Evolutionary conservation across 2,329 filamentous ascomycete genomes (phyloP), one percentile per base, ranked within the genome.

Genomic region (Aureobasidium sp.): DNA sequence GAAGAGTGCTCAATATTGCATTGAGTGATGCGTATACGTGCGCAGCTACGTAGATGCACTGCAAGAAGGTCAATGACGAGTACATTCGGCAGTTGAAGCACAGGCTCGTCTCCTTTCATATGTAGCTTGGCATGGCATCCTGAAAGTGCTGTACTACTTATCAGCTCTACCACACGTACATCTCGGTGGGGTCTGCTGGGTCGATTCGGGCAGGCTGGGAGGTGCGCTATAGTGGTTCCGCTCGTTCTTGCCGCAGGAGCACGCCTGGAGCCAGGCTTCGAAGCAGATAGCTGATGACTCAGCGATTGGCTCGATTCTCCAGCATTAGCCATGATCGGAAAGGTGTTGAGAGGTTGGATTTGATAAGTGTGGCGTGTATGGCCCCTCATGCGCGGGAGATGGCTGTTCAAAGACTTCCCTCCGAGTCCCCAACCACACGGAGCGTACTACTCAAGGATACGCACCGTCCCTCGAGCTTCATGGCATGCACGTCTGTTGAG

Each of bases 71-170:
- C 29, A 15, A 57, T 57, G 53, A 57, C 53, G 53, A 57, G 53
- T 57, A n/a, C 53, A 45, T 57, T 57, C 40, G 53, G 53, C 53
- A 44, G 39, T 44, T 35, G 14, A 17, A n/a, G 53, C 27, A 57
- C 40, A 44, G 27, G 40, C 24, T 42, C 24, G 24, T n/a, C 27
- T 31, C 6, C 7, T 3, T 29, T 9, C 14, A 17, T n/a, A 9
- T 11, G 45, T 48, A 35, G 39, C 39, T 44, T 33, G 40, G 40
- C 37, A 42, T 19, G 24, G 15, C 3, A n/a, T 33, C 31, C 31
- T 33, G 31, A 50, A 9, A 31, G 9, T 48, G 45, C 24, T 27
- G 15, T 50, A 29, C 31, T 35, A 33, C 7, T 22, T n/a, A 33
- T 35, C n/a, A 35, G n/a, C 17, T 22, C 33, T 22, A 14, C 33